Base-by-base conservation (phyloP, 208 protist species). In the Angomonas ambiguus region DNA sequence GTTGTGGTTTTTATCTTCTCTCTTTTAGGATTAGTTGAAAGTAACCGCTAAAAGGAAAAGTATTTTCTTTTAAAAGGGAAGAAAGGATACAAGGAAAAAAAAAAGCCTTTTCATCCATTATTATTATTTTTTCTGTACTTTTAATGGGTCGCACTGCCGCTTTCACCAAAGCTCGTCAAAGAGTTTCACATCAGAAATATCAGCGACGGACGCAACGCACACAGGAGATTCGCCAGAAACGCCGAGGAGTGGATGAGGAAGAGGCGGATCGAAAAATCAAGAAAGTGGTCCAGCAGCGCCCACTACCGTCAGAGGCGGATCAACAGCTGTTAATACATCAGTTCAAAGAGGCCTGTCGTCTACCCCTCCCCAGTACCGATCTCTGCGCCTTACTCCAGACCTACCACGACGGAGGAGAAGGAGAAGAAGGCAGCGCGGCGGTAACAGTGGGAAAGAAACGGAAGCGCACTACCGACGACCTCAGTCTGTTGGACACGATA, bases 341-440 rank as follows among this genome's bases (percentile, higher is more conserved):
- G 71, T 92, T 95, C 57, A 57, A 82, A 10, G 82, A 95, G 71
- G 82, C 86, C 11, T 88, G 82, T 62, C 83, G 89, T 8, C 83
- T 95, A 5, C 76, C 80, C 5, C 75, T 71, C 16, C 71, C 89
- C 5, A 80, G 74, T 57, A 71, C 64, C 18, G 85, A 92, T 56
- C 71, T 95, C 22, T 95, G 88, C 62, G 25, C 72, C 16, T 70
- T 95, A 13, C 79, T 95, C 62, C 83, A 72, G 24, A 66, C 79
- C 62, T 84, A 76, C 72, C n/a, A n/a, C n/a, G n/a, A 71, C 76
- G 30, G 67, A 51, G 25, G 20, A 62, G 2, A 60, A 34, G 20
- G 61, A 61, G 32, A 65, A 30, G 28, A 51, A n/a, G n/a, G 38
- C 16, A 27, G 49, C 20, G 42, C 45, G 34, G 42, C 56, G 10